Evolutionary conservation across 1,284 basidiomycete species (phyloP), one percentile per base, ranked within the genome.

Genomic region (Rhodotorula glutinis): DNA sequence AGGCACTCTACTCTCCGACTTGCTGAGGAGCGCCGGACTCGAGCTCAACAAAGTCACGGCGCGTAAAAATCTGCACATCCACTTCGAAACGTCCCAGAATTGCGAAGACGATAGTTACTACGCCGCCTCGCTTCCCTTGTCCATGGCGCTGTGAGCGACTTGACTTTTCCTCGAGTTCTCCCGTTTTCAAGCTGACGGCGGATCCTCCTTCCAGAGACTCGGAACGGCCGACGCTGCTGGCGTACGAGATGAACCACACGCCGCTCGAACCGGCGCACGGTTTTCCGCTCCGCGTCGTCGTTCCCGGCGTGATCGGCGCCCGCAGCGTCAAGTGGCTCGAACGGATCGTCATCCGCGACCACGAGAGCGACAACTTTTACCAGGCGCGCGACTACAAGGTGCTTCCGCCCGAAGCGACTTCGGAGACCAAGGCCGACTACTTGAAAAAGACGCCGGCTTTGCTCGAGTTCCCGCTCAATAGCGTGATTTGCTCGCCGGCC

Each of bases 211-310:
- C 5, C 63, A 74, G 71, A 23, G 68, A 73, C 46, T 19, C 30
- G 1, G 47, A 41, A 0, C 64, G 68, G 4, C 65, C 67, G 3
- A 84, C 85, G 3, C 74, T 86, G 17, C 81, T 86, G 49, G 84
- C 84, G 0, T 85, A 82, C 81, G 83, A 85, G 77, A 85, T 85
- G 84, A 86, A 86, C 70, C 84, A 82, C 8, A 76, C 81, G 68
- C 82, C 82, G 1, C 79, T 86, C 25, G 82, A 83, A 13, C 82
- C 82, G 73, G 82, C 82, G 16, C 85, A 86, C 62, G 85, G 85
- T 23, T 81, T 76, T 29, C 85, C 85, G 0, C 78, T 86, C 29
- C 82, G 84, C 19, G 74, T 83, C n/a, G 82, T 86, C 58, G 82
- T 85, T 8, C 79, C 84, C 0, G 84, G 84, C n/a, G 82, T 84